phyloP scores from a whole-genome alignment of 2,329 filamentous ascomycete genomes.

The Fusarium continuum region DNA sequence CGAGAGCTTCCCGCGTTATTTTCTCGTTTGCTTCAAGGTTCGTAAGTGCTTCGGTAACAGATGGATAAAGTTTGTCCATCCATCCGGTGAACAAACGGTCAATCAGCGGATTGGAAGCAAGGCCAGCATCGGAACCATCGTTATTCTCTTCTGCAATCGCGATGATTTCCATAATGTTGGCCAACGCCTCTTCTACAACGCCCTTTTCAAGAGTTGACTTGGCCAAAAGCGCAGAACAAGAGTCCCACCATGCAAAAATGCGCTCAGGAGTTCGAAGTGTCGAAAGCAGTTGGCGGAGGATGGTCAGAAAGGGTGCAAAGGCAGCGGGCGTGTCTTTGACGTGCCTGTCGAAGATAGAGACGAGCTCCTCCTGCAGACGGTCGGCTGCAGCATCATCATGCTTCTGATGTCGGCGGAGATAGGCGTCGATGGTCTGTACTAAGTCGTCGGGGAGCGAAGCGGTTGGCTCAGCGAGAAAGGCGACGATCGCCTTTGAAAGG shows the following conservation, averaged over 20 bases:
- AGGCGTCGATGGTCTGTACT: slow-evolving; percentile 68
- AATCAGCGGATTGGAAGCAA: slow-evolving; percentile 60
- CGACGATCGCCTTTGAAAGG: slow-evolving; percentile 65
- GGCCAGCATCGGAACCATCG: slow-evolving; percentile 52
- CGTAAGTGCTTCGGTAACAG: slow-evolving; percentile 50
- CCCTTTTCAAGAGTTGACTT: slow-evolving; percentile 69
- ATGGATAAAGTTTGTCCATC: slow-evolving; percentile 59
- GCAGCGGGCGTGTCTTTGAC: slow-evolving; percentile 66
- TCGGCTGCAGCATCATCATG: slow-evolving; percentile 75
- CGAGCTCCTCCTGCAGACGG: slow-evolving; percentile 77
- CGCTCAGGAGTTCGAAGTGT: slow-evolving; percentile 70
- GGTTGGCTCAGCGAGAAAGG: slow-evolving; percentile 58
- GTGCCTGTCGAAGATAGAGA: slow-evolving; percentile 71
- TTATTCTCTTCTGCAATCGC: slow-evolving; percentile 68
- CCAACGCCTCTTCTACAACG: slow-evolving; percentile 70
- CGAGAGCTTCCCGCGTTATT: slow-evolving; percentile 61
- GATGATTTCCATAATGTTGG: slow-evolving; percentile 71
- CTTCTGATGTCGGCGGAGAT: slow-evolving; percentile 72
- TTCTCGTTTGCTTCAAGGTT: slow-evolving; percentile 58
- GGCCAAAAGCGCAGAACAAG: slow-evolving; percentile 49
- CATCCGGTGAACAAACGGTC: slow-evolving; percentile 66
- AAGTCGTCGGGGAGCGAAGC: slow-evolving; percentile 75
- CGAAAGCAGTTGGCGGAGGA: slow-evolving; percentile 71
- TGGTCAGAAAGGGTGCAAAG: slow-evolving; percentile 73
- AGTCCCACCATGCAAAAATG: slow-evolving; percentile 77